phyloP scores from a whole-genome alignment of 352 stramenopile species.

The Pythium aquatile region DNA sequence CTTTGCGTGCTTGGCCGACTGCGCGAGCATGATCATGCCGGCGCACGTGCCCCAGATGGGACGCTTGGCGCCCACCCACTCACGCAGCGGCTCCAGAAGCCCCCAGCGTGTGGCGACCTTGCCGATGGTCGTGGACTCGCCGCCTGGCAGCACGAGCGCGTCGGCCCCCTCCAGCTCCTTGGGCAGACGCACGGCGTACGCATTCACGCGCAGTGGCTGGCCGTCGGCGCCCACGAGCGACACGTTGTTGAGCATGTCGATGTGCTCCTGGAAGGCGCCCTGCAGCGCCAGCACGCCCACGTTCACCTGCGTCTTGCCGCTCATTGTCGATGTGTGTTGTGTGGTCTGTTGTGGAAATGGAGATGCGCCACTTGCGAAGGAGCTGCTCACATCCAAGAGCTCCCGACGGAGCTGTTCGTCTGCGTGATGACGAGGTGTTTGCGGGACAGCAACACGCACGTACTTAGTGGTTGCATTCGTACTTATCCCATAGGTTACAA shows the following conservation, averaged over 20 bases:
- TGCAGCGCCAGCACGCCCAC: conserved; percentile 90
- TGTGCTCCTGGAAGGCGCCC: conserved; percentile 91
- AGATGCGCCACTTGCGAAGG: neutral
- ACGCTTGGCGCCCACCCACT: conserved; percentile 64
- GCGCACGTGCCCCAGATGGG: conserved; percentile 97
- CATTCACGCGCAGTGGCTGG: conserved; percentile 37
- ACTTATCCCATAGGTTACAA: too few species aligned
- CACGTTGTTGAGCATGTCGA: conserved; percentile 74
- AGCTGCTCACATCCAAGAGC: conserved; percentile 2
- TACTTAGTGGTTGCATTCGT: neutral
- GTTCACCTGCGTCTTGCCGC: conserved; percentile 27
- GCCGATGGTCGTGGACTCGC: conserved; percentile 96
- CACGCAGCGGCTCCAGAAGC: conserved; percentile 70
- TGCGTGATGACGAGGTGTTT: neutral
- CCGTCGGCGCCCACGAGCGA: conserved; percentile 22
- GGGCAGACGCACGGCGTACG: conserved; percentile 78
- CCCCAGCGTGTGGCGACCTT: conserved; percentile 87
- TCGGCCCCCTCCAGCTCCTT: conserved; percentile 82
- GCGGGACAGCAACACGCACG: neutral
- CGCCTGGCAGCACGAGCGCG: conserved; percentile 93
- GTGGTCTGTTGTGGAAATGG: neutral
- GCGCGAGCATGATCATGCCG: conserved; percentile 95
- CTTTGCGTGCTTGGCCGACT: conserved; percentile 79
- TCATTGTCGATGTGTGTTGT: conserved; percentile 7
- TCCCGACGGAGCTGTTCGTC: neutral